Percentiles rank a stretch among this genome's conserved stretches.
phyloP scores from a whole-genome alignment of 1,284 basidiomycete species.

The Ustilago bromivora region DNA sequence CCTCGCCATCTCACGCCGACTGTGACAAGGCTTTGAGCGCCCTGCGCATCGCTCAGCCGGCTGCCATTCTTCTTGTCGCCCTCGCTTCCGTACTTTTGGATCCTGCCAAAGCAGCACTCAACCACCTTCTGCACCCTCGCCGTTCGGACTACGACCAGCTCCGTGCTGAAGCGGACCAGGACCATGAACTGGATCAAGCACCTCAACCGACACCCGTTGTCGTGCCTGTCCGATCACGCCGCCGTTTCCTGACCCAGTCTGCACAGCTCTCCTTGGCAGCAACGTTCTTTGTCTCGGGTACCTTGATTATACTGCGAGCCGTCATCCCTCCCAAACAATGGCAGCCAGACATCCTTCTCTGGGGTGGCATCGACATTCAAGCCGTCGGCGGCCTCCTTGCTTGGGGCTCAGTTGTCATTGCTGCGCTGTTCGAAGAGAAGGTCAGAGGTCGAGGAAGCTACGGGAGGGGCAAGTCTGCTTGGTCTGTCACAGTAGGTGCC shows the following conservation, averaged over 20 bases:
- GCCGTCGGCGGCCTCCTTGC: slow-evolving; percentile 58
- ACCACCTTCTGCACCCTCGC: slow-evolving; percentile 20
- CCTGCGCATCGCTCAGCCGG: slow-evolving; percentile 51
- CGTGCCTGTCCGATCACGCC: slow-evolving; percentile 58
- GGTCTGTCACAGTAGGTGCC: slow-evolving; percentile 31
- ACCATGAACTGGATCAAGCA: slow-evolving; percentile 20
- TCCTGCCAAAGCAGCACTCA: slow-evolving; percentile 29
- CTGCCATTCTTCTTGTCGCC: slow-evolving; percentile 44
- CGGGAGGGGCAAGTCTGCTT: slow-evolving; percentile 56
- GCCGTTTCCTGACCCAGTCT: slow-evolving; percentile 51
- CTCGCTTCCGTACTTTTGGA: slow-evolving; percentile 39
- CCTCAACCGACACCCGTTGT: slow-evolving; percentile 60
- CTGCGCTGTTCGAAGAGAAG: slow-evolving; percentile 57
- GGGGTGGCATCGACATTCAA: slow-evolving; percentile 58
- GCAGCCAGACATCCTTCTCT: slow-evolving; percentile 56
- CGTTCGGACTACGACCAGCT: slow-evolving; percentile 42
- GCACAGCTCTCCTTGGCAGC: slow-evolving; percentile 48
- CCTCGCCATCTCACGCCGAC: slow-evolving; percentile 24
- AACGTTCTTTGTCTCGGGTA: slow-evolving; percentile 58
- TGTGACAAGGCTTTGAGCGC: slow-evolving; percentile 32
- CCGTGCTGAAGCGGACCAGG: slow-evolving; percentile 26
- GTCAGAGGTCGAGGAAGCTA: slow-evolving; percentile 53
- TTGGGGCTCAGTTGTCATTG: slow-evolving; percentile 57
- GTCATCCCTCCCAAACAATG: slow-evolving; percentile 62
- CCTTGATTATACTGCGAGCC: slow-evolving; percentile 60